These are phyloP conservation scores for Neocatenulostroma microsporum DNA, from an alignment of 2,329 filamentous ascomycete genomes.

Conservation along the genomic window DNA sequence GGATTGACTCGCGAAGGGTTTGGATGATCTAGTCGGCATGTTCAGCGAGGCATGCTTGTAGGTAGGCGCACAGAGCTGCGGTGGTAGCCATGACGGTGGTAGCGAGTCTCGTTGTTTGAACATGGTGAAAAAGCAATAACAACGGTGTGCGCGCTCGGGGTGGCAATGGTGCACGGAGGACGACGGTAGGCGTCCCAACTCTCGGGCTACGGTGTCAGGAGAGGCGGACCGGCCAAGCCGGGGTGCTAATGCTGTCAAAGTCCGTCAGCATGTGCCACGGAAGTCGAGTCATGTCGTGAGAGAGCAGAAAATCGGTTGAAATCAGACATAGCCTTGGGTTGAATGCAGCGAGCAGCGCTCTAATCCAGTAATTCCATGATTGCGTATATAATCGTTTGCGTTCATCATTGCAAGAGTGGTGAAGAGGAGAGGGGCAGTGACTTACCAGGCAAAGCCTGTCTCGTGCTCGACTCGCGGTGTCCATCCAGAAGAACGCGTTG, in stretches of 20 bases:
- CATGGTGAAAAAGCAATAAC: conserved; percentile 18
- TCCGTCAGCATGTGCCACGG: too few species aligned
- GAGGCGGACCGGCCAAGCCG: too few species aligned
- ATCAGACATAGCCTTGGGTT: conserved; percentile 7
- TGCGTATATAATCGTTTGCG: conserved; percentile 2
- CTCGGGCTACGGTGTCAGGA: too few species aligned
- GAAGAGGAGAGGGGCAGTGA: not conserved
- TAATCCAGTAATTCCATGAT: conserved; percentile 8
- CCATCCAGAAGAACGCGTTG: not conserved
- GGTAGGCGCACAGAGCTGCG: not conserved
- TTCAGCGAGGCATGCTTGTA: not conserved
- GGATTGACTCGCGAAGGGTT: not conserved
- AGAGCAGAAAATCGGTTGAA: too few species aligned
- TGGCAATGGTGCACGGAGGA: too few species aligned
- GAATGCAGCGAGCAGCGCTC: conserved; percentile 4
- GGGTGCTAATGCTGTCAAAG: too few species aligned
- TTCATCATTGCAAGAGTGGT: conserved; percentile 5
- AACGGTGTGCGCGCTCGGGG: conserved; percentile 23
- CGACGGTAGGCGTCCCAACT: too few species aligned
- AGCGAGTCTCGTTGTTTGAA: conserved; percentile 15
- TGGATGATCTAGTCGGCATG: not conserved
- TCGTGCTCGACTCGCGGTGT: too few species aligned
- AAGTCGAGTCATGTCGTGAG: too few species aligned
- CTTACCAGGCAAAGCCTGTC: too few species aligned
- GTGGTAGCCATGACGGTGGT: not conserved